Base-by-base conservation (phyloP, 768 basidiomycete genomes). In the Agaricus blazei region DNA sequence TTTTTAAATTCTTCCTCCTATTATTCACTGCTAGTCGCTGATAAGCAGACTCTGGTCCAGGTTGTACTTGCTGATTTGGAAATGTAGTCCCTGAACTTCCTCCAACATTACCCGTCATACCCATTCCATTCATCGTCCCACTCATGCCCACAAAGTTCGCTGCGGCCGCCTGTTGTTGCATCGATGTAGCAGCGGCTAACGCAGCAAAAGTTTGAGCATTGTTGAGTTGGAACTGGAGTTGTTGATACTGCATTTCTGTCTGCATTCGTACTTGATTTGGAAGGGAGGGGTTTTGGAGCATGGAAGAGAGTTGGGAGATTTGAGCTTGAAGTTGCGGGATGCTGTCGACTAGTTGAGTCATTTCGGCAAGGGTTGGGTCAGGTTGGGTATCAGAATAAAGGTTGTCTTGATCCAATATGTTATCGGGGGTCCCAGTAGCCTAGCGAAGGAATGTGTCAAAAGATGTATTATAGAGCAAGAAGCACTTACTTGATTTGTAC, bases 291-390 rank as follows among this genome's bases (percentile, higher is more conserved):
- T 91, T 93, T 68, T 89, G 87, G 60, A 93, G 81, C 77, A 89
- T 85, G 60, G 84, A 74, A 55, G 83, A 85, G 49, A 92, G 75
- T 63, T 94, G 92, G n/a, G 74, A 72, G 58, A 93, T 85, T 65
- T 93, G 90, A 4, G 90, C 90, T 68, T 94, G 92, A 15, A 93
- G 74, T 65, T 90, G 85, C 19, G 89, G 84, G 60, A 93, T 87
- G 65, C 75, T 85, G 60, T 88, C 84, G 31, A 83, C 81, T 72
- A 85, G 82, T 60, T 84, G 84, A 24, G 82, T 77, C 77, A 86
- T 78, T 65, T 87, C 88, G 67, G 87, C 76, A 63, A 77, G 54
- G 15, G 54, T 76, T 45, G 74, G 68, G 56, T 77, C 77, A n/a
- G 84, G 78, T 63, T 88, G 87, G 59, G 85, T 82, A 55, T 90